These are phyloP conservation scores for Phtheirospermum japonicum DNA, from an alignment of 257 asterid genomes.

Conservation along the genomic window DNA sequence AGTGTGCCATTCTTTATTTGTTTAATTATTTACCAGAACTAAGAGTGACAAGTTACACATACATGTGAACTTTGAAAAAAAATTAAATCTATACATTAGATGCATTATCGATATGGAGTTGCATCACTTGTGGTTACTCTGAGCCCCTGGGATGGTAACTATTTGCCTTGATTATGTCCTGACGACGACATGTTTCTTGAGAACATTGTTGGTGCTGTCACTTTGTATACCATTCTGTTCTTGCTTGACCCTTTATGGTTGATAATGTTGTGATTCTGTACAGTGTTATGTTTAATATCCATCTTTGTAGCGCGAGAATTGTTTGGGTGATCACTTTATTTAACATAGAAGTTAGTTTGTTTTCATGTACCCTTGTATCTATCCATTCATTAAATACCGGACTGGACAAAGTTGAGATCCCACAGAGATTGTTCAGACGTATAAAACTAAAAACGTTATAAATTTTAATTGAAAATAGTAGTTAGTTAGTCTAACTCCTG, in stretches of 20 bases:
- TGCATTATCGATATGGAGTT: background rate
- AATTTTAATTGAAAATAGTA: background rate
- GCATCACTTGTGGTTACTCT: background rate
- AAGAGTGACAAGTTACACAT: background rate
- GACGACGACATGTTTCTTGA: background rate
- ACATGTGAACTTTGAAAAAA: constrained; percentile 9
- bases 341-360: background rate
- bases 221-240: constrained; percentile 6
- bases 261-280: background rate
- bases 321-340: no score
- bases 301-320: constrained; percentile 1
- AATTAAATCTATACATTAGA: background rate
- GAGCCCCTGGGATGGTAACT: background rate
- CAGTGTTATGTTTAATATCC: background rate
- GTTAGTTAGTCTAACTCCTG: background rate
- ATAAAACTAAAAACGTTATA: no score
- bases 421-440: background rate
- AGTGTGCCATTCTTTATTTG: background rate
- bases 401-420: constrained; percentile 4
- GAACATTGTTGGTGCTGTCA: background rate
- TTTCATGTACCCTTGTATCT: background rate
- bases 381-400: background rate
- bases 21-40: background rate
- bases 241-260: background rate
- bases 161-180: background rate